Evolutionary conservation across 73 alveolate genomes (phyloP).

Genomic region (Paramecium primaurelia): DNA sequence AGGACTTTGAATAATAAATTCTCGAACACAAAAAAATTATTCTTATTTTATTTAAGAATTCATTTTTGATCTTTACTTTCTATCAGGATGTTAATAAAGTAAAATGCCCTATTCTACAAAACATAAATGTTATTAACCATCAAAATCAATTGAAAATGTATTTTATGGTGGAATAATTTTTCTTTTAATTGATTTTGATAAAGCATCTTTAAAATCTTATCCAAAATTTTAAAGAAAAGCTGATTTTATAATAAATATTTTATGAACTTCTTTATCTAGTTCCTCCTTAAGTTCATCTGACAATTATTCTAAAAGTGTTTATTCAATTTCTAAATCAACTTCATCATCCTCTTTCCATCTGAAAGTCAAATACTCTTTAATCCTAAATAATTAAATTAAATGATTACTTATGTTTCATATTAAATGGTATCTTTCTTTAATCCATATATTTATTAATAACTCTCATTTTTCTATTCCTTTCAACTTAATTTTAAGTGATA

Average conservation of each 20-base stretch:
- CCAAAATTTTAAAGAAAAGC: neutral
- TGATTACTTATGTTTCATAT: neutral
- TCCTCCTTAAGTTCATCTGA: slow-evolving; percentile 24
- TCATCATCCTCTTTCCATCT: slow-evolving; percentile 48
- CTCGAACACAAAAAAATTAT: slow-evolving; percentile 3
- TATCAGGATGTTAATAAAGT: neutral
- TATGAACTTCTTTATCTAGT: slow-evolving; percentile 10
- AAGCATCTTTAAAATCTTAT: neutral
- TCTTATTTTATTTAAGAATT: neutral
- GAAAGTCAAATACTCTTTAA: slow-evolving; percentile 12
- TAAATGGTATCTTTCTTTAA: neutral
- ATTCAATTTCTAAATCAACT: neutral
- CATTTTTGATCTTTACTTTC: neutral
- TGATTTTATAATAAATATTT: slow-evolving; percentile 4
- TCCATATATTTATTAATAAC: slow-evolving; percentile 9
- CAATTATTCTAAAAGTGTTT: neutral
- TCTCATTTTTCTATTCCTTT: neutral
- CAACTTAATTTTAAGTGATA: neutral
- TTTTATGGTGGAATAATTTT: slow-evolving; percentile 24
- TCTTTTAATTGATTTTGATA: slow-evolving; percentile 25
- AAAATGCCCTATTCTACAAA: neutral
- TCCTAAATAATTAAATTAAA: neutral
- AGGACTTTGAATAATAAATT: neutral
- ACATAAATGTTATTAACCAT: neutral
- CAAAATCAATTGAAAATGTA: neutral